Conservation (phyloP, 1,139 yeast species). For the Debaryomyces udenii region DNA sequence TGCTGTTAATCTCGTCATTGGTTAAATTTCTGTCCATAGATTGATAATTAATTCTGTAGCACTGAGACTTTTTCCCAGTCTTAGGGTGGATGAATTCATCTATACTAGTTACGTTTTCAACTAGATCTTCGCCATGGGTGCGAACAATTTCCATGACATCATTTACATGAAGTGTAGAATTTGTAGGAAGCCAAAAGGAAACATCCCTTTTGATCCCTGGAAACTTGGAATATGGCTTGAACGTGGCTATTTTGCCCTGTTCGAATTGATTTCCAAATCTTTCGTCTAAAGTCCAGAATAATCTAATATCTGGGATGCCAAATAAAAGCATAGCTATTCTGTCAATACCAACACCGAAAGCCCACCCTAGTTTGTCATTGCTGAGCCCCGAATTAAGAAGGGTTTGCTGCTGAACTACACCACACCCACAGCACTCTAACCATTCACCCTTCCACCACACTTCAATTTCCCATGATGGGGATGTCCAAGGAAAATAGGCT, state of each 20-base stretch:
- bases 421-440: constrained; percentile 98
- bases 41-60: constrained; percentile 90
- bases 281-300: constrained; percentile 88
- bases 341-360: constrained; percentile 95
- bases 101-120: constrained; percentile 78
- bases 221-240: constrained; percentile 87
- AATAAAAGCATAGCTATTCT: constrained; percentile 94
- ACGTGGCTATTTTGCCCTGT: constrained; percentile 65
- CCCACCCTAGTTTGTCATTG: constrained; percentile 82
- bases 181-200: constrained; percentile 81
- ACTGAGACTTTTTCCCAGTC: constrained; percentile 72
- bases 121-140: constrained; percentile 80
- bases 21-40: constrained; percentile 94
- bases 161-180: constrained; percentile 65
- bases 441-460: constrained; percentile 99
- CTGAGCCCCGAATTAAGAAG: constrained; percentile 70
- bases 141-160: constrained; percentile 95
- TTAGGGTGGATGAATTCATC: constrained; percentile 89
- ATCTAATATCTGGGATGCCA: constrained; percentile 92
- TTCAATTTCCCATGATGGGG: constrained; percentile 98
- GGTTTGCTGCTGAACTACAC: constrained; percentile 81
- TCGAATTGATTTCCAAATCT: constrained; percentile 75
- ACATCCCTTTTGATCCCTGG: constrained; percentile 88
- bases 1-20: constrained; percentile 72
- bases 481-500: constrained; percentile 97